A percentile compares a stretch with the other conserved stretches of the same genome.
Conservation (phyloP, 2,329 filamentous ascomycete genomes). For the Scedosporium minutisporum region DNA sequence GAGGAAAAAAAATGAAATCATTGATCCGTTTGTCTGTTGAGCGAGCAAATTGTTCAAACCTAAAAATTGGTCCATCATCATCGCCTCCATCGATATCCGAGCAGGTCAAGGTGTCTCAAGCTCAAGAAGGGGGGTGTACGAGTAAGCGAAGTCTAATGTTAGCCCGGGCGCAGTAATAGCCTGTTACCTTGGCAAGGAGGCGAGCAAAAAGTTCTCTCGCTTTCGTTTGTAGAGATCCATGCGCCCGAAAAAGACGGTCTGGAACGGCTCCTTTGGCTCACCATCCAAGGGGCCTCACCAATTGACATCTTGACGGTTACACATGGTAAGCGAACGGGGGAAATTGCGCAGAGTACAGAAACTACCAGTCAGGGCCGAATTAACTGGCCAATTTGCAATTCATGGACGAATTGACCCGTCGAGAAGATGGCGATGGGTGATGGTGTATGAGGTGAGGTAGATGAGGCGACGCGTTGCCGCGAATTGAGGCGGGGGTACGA, state of each 20-base stretch:
- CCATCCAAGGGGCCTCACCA: background rate
- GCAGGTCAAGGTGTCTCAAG: too few species aligned
- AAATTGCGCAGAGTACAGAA: background rate
- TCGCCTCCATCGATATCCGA: too few species aligned
- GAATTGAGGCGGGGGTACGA: conserved; percentile 8
- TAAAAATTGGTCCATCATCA: too few species aligned
- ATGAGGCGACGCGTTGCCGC: conserved; percentile 32
- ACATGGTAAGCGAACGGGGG: background rate
- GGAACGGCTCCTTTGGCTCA: background rate
- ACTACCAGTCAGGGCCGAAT: background rate
- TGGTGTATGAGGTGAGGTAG: conserved; percentile 29
- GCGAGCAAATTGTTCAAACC: too few species aligned
- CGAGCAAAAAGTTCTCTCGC: background rate
- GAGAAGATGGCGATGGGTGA: background rate
- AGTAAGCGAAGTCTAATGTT: background rate
- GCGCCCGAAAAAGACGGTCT: background rate
- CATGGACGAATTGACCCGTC: background rate
- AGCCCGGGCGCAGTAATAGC: background rate
- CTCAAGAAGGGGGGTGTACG: too few species aligned
- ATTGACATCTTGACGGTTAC: background rate
- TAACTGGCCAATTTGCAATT: background rate
- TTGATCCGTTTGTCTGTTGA: too few species aligned
- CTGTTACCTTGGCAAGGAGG: conserved; percentile 5
- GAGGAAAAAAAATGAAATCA: too few species aligned
- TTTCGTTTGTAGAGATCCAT: background rate